Conservation (phyloP, 2,329 filamentous ascomycete species). For the Amauroascus niger region DNA sequence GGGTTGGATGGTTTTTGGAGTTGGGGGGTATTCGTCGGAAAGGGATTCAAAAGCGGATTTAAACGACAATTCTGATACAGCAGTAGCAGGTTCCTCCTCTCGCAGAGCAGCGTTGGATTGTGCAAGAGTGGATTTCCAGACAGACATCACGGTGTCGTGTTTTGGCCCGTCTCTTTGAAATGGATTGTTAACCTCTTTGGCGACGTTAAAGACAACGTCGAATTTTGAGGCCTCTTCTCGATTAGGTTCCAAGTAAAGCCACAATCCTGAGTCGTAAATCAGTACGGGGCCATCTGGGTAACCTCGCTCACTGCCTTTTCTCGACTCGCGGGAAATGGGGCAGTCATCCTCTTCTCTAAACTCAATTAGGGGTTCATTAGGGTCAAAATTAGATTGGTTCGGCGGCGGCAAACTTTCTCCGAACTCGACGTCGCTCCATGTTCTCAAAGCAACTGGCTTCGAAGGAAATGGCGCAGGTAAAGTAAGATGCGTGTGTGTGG, state of each 20-base stretch:
- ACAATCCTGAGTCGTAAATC: conserved; percentile 54
- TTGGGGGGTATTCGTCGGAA: conserved; percentile 20
- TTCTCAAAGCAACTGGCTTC: background rate
- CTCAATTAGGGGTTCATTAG: conserved; percentile 34
- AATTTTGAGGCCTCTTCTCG: conserved; percentile 50
- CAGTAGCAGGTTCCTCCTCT: conserved; percentile 34
- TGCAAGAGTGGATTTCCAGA: conserved; percentile 41
- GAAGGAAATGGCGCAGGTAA: conserved; percentile 4
- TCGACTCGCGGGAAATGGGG: conserved; percentile 43
- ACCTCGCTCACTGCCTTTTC: conserved; percentile 52
- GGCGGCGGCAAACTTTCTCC: conserved; percentile 15
- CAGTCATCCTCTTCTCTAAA: conserved; percentile 44
- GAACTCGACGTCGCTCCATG: background rate
- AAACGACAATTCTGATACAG: conserved; percentile 38
- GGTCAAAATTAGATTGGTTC: conserved; percentile 21
- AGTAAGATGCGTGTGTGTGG: conserved; percentile 23
- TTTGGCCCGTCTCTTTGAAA: conserved; percentile 34
- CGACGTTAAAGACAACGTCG: conserved; percentile 56
- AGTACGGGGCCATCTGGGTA: conserved; percentile 56
- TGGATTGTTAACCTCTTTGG: conserved; percentile 55
- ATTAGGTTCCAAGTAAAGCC: conserved; percentile 54
- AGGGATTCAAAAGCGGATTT: conserved; percentile 42
- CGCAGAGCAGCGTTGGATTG: conserved; percentile 22
- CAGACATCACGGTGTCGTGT: conserved; percentile 35
- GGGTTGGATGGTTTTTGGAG: conserved; percentile 26